Evolutionary conservation across 768 basidiomycete species (phyloP).

Genomic region (Boletus barrowsii): DNA sequence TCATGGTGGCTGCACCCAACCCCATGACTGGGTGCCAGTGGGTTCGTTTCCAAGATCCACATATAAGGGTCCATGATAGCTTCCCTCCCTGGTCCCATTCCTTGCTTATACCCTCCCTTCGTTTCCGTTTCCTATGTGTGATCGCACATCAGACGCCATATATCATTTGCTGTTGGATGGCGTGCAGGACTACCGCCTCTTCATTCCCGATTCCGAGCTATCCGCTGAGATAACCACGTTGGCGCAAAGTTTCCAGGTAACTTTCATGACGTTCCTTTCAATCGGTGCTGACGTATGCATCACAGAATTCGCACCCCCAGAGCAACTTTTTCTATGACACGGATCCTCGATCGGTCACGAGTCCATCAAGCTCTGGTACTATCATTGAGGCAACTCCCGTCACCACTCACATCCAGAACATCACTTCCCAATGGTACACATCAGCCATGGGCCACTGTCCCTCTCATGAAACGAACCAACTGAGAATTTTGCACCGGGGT

Average conservation of each 20-base stretch:
- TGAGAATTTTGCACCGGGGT: background rate
- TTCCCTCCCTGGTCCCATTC: background rate
- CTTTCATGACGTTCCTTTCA: background rate
- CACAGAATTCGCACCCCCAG: background rate
- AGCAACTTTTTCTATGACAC: too few relatives aligned
- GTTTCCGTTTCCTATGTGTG: background rate
- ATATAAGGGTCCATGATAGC: constrained; percentile 2
- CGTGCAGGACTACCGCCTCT: background rate
- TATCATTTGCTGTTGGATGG: background rate
- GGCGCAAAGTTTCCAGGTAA: background rate
- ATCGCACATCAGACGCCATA: background rate
- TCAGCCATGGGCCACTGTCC: background rate
- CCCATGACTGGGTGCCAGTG: too few relatives aligned
- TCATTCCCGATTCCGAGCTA: background rate
- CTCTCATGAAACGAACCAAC: background rate
- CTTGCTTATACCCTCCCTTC: background rate
- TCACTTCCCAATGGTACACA: background rate
- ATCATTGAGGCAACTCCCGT: background rate
- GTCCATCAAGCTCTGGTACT: background rate
- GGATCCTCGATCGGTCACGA: background rate
- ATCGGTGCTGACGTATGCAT: background rate
- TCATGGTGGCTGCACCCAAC: too few relatives aligned
- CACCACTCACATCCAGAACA: background rate
- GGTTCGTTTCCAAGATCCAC: too few relatives aligned
- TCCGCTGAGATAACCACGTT: background rate